A percentile compares a stretch with the other conserved stretches of the same genome.
These are phyloP conservation scores for Candida suzukii DNA, from an alignment of 805 yeast species.

Conservation along the genomic window DNA sequence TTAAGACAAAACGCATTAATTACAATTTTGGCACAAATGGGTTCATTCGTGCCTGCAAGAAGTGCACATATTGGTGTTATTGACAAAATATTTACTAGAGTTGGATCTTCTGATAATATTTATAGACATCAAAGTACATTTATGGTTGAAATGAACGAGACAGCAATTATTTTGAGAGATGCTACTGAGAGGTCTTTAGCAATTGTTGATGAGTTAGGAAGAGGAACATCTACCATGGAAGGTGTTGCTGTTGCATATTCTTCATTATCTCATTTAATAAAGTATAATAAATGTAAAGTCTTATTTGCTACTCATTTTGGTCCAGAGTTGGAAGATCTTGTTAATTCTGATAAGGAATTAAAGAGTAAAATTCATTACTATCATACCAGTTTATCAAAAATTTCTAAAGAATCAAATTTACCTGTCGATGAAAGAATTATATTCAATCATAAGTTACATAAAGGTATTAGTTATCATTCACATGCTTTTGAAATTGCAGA, in stretches of 20 bases:
- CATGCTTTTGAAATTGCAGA: slow-evolving; percentile 74
- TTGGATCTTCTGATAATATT: slow-evolving; percentile 81
- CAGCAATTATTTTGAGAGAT: slow-evolving; percentile 57
- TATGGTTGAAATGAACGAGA: slow-evolving; percentile 89
- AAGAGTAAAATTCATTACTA: slow-evolving; percentile 16
- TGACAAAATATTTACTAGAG: slow-evolving; percentile 71
- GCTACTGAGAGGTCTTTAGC: slow-evolving; percentile 67
- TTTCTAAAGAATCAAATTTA: not conserved
- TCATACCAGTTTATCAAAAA: slow-evolving; percentile 9
- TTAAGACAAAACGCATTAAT: slow-evolving; percentile 67
- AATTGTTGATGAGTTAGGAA: slow-evolving; percentile 80
- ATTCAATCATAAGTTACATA: slow-evolving; percentile 50
- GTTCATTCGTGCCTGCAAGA: slow-evolving; percentile 65
- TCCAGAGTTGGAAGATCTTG: slow-evolving; percentile 37
- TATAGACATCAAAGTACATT: slow-evolving; percentile 78
- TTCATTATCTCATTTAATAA: slow-evolving; percentile 48
- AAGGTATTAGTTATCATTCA: slow-evolving; percentile 68
- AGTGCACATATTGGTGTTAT: slow-evolving; percentile 62
- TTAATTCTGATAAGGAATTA: slow-evolving; percentile 24
- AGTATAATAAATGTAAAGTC: slow-evolving; percentile 55
- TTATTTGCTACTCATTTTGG: slow-evolving; percentile 91
- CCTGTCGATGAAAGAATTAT: slow-evolving; percentile 26
- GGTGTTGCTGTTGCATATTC: slow-evolving; percentile 85
- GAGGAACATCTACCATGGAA: slow-evolving; percentile 83
- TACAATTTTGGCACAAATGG: slow-evolving; percentile 65